Base-by-base conservation (phyloP, 768 basidiomycete species). In the Strobilomyces echinocephalus region DNA sequence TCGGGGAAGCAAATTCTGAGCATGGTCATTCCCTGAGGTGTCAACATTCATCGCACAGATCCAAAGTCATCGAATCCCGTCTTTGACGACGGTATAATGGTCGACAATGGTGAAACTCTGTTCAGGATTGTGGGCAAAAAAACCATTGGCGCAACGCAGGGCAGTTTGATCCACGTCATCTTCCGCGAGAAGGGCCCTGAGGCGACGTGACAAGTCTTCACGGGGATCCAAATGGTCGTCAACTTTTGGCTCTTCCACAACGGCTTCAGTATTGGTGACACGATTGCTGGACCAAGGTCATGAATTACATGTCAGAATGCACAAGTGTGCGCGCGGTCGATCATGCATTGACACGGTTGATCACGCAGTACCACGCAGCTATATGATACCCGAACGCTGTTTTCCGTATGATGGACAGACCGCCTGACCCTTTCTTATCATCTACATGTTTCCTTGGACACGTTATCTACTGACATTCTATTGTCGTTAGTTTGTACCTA, bases 241-340 rank as follows among this genome's bases (percentile, higher is more conserved):
- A 97, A 99, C 71, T 98, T 83, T 70, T 99, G 95, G 95, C 79
- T 98, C 8, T 91, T 98, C 77, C 97, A 99, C 73, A 95, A 95
- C 57, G 95, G 97, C 35, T 99, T 98, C 79, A 93, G 91, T 61
- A 98, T 98, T 57, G 97, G 95, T 36, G 97, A 98, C 71, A 98
- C 97, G 4, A 94, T 99, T 50, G 95, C 95, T 26, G 95, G 95
- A 64, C 77, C 50, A 80, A 76, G 31, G 95, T 93, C 36, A 97
- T 97, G 95, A 76, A 74, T 11, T 82, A 78, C 62, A 97, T 99
- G n/a, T n/a, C n/a, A n/a, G n/a, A n/a, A n/a, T n/a, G n/a, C n/a
- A n/a, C n/a, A n/a, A n/a, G n/a, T n/a, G n/a, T n/a, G n/a, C n/a
- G n/a, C n/a, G n/a, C n/a, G n/a, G n/a, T n/a, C n/a, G n/a, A n/a